Evolutionary conservation across 371 early-diverging fungal species (phyloP).

Genomic region (Mortierella sp.): DNA sequence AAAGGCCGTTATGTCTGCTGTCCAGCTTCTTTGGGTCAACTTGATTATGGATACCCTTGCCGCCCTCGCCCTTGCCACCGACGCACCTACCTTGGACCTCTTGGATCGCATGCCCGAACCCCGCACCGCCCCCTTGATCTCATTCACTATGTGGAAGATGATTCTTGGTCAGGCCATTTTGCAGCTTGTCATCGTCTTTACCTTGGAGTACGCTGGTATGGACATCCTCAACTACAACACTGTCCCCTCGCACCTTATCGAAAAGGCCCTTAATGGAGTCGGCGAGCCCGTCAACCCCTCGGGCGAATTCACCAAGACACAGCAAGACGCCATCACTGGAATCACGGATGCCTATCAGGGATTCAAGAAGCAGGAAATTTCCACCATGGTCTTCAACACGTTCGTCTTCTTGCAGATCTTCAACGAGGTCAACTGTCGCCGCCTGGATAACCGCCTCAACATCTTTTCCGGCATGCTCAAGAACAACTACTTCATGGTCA

Average conservation of each 20-base stretch:
- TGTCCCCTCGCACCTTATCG: conserved; percentile 4
- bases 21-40: conserved; percentile 88
- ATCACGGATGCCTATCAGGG: conserved; percentile 12
- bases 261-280: too few species aligned
- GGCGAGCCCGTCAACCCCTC: too few species aligned
- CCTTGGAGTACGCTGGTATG: conserved; percentile 68
- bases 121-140: conserved; percentile 75
- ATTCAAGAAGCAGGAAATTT: conserved; percentile 57
- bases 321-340: too few species aligned
- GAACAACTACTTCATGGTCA: conserved; percentile 74
- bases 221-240: conserved; percentile 56
- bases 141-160: conserved; percentile 81
- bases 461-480: conserved; percentile 67
- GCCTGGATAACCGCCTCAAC: conserved; percentile 76
- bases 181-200: conserved; percentile 71
- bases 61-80: conserved; percentile 84
- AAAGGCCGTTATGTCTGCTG: conserved; percentile 74
- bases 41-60: conserved; percentile 88
- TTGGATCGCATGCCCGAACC: conserved; percentile 74
- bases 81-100: conserved; percentile 77
- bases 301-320: too few species aligned
- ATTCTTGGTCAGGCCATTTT: conserved; percentile 75
- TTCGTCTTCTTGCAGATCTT: conserved; percentile 88
- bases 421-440: conserved; percentile 82
- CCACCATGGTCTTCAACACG: conserved; percentile 81